Base-by-base conservation (phyloP, 176 grass and related monocot genomes). In the Juncus inflexus region DNA sequence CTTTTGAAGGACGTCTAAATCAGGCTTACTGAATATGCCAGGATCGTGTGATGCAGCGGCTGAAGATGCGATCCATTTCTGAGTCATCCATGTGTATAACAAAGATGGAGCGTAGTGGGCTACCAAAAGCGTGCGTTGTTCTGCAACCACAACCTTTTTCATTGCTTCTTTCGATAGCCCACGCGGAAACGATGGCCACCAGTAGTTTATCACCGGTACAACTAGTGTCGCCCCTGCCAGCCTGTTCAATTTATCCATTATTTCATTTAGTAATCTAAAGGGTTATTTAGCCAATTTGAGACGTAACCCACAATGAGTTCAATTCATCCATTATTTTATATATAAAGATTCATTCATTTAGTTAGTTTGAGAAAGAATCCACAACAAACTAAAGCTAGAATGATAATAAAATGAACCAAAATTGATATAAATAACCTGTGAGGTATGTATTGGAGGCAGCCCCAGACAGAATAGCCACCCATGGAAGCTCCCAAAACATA, bases 361-460 rank as follows among this genome's bases (percentile, higher is more conserved):
- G 19, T 15, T 50, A 50, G 15, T 65, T 19, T 6, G n/a, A 16
- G 42, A 50, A n/a, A 65, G 45, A 15, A 65, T 50, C 40, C 16
- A 50, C 40, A 50, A 63, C 7, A 64, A 9, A 15, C 16, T n/a
- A 12, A 42, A 15, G 39, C 40, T 15, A 16, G 61, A 55, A 41
- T 37, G 35, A 28, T 49, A 53, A 70, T 42, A 40, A 47, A 61
- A 15, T 5, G 40, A 49, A 63, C 36, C 1, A 52, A 54, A 53
- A 28, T 19, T 60, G 28, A 62, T 35, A 63, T 7, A 65, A 39
- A 42, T 69, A 86, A 63, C 83, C 86, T 90, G 70, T 95, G 78
- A 55, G 86, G 86, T 73, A 95, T 90, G 61, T 90, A 90, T 62
- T 95, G 83, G 57, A 95, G 80, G 55, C 86, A 90, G 61, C 79